Evolutionary conservation across 208 protist species (phyloP), one percentile per base, ranked within the genome.

Genomic region (Leptomonas pyrrhocoris): DNA sequence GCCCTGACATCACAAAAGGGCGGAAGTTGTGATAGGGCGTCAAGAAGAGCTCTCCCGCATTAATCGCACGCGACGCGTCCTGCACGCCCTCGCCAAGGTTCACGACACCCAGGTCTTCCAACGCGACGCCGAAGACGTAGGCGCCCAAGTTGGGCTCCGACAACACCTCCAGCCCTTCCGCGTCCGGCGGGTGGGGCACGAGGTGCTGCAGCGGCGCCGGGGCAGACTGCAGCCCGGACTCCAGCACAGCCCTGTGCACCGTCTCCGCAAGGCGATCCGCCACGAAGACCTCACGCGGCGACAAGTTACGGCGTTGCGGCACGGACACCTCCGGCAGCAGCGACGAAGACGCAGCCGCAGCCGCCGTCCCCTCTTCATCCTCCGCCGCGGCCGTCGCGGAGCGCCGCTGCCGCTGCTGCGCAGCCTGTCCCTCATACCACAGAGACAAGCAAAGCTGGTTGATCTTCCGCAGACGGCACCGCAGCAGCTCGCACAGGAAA

Each of bases 381-480:
- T n/a, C 49, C 23, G 43, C 45, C 16, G 31, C 34, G 19, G 16
- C 28, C 19, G 8, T 54, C 53, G 46, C 48, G 43, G 27, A 18
- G 34, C 36, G 15, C 74, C 23, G 25, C 40, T 51, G 57, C 27
- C 64, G 55, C 55, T 80, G 74, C 48, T 64, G 74, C 25, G 77
- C 67, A 58, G 65, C 60, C 21, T 78, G 59, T 0, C 80, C 80
- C 46, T 96, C 92, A 68, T 94, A 93, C 68, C 74, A 84, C 46
- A 96, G 86, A 21, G 86, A 70, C 15, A 63, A 65, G 43, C 81
- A 77, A 3, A 96, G 83, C 13, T 69, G 55, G 50, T 94, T 86
- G 66, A 96, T 93, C 67, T 96, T 96, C 40, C 81, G 83, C 60
- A 96, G 57, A 6, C 92, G 86, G 30, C 85, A 88, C 18, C 92